Evolutionary conservation across 768 basidiomycete species (phyloP), one percentile per base, ranked within the genome.

Genomic region (Leucocoprinus sp.): DNA sequence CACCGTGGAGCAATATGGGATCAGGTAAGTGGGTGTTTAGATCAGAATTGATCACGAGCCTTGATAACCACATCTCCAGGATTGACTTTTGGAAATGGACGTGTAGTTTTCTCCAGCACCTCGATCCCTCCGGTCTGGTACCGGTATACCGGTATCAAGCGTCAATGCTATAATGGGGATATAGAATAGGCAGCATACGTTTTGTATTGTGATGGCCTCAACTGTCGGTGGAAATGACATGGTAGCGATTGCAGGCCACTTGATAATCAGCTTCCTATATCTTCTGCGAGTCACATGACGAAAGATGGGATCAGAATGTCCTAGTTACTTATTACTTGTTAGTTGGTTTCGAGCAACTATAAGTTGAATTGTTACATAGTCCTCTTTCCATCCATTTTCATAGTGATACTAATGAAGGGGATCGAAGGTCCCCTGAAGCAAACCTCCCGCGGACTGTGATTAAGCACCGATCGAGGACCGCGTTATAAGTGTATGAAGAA

Each of bases 201-300:
- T 73, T 9, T 76, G 60, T 59, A 91, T 83, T 46, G 78, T 76
- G 50, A 89, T 76, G 3, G 84, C 88, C 35, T 84, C 72, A 57
- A 84, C 73, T 7, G 70, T 82, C 26, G 68, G 55, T 1, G 84
- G 85, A 42, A 74, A 64, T 1, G 77, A 63, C 76, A 80, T 80
- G 28, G 27, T 9, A 18, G 50, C 22, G n/a, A 8, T 42, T 26
- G 34, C 29, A 38, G 37, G 45, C 43, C 29, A 22, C n/a, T n/a
- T n/a, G n/a, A n/a, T n/a, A n/a, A n/a, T n/a, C n/a, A n/a, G n/a
- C n/a, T n/a, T n/a, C n/a, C n/a, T n/a, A n/a, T n/a, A n/a, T n/a
- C n/a, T n/a, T n/a, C n/a, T n/a, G n/a, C n/a, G n/a, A n/a, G n/a
- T n/a, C n/a, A n/a, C n/a, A n/a, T n/a, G n/a, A n/a, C n/a, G n/a